phyloP scores from a whole-genome alignment of 176 grass and related monocot genomes.

The Aegilops sharonensis region DNA sequence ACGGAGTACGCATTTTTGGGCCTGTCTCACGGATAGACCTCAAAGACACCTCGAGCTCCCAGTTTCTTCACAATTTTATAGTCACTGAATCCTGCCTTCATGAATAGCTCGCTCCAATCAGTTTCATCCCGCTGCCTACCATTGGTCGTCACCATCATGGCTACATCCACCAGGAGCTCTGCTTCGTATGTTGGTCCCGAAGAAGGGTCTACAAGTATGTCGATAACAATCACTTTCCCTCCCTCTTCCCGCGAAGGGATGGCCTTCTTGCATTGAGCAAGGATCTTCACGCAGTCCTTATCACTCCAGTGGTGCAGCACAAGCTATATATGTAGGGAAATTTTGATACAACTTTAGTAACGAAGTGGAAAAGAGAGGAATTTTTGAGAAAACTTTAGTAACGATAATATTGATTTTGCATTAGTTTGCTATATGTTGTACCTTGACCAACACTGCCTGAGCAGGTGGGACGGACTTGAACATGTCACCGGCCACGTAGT shows the following conservation, averaged over 20 bases:
- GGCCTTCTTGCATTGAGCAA: constrained; percentile 41
- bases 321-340: background rate
- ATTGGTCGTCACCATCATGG: constrained; percentile 27
- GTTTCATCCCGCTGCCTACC: constrained; percentile 33
- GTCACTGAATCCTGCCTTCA: background rate
- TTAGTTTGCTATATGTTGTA: background rate
- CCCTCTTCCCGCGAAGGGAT: constrained; percentile 22
- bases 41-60: constrained; percentile 5
- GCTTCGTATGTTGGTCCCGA: constrained; percentile 23
- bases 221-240: constrained; percentile 53
- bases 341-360: background rate
- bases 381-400: no score
- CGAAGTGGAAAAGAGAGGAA: background rate
- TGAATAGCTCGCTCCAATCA: constrained; percentile 24
- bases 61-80: constrained; percentile 14
- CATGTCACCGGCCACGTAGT: constrained; percentile 37
- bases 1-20: no score
- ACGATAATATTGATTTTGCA: background rate
- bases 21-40: background rate
- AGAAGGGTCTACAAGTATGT: constrained; percentile 21
- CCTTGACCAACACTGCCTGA: constrained; percentile 41
- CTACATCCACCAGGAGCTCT: constrained; percentile 30
- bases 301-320: constrained; percentile 36
- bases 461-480: constrained; percentile 40
- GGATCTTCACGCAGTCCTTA: constrained; percentile 49